These are phyloP conservation scores for Verticillium longisporum DNA, from an alignment of 2,329 filamentous ascomycete species.

Conservation along the genomic window DNA sequence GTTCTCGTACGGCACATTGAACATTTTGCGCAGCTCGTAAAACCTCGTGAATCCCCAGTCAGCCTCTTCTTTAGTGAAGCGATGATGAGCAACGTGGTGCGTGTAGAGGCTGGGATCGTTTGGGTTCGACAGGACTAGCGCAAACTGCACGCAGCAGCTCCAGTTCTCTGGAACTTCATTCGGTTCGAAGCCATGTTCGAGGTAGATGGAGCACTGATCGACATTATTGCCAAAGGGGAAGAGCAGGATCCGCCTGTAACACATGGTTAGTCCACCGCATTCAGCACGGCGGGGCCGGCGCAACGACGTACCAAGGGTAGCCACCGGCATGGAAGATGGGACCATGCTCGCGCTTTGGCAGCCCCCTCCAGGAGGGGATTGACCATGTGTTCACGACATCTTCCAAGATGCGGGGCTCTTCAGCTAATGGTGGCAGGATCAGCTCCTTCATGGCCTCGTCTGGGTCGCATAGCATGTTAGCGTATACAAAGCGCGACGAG, in stretches of 20 bases:
- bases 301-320: slow-evolving; percentile 66
- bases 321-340: slow-evolving; percentile 82
- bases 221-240: slow-evolving; percentile 95
- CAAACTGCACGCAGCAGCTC: slow-evolving; percentile 95
- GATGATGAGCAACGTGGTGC: slow-evolving; percentile 82
- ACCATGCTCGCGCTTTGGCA: slow-evolving; percentile 77
- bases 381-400: slow-evolving; percentile 80
- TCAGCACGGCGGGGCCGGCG: too few relatives aligned
- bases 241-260: slow-evolving; percentile 76
- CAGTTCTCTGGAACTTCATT: slow-evolving; percentile 75
- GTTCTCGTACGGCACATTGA: slow-evolving; percentile 70
- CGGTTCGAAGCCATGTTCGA: slow-evolving; percentile 83
- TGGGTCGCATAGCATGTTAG: slow-evolving; percentile 29
- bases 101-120: slow-evolving; percentile 81
- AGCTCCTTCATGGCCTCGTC: slow-evolving; percentile 80
- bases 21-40: slow-evolving; percentile 79
- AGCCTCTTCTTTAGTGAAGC: slow-evolving; percentile 92
- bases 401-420: slow-evolving; percentile 73
- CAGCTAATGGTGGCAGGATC: slow-evolving; percentile 62
- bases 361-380: slow-evolving; percentile 71
- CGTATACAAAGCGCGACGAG: neutral
- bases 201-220: slow-evolving; percentile 88
- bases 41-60: slow-evolving; percentile 99
- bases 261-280: slow-evolving; percentile 13
- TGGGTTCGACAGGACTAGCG: slow-evolving; percentile 87